Evolutionary conservation across 2,329 filamentous ascomycete species (phyloP).

Genomic region (Magnaporthales sp.): DNA sequence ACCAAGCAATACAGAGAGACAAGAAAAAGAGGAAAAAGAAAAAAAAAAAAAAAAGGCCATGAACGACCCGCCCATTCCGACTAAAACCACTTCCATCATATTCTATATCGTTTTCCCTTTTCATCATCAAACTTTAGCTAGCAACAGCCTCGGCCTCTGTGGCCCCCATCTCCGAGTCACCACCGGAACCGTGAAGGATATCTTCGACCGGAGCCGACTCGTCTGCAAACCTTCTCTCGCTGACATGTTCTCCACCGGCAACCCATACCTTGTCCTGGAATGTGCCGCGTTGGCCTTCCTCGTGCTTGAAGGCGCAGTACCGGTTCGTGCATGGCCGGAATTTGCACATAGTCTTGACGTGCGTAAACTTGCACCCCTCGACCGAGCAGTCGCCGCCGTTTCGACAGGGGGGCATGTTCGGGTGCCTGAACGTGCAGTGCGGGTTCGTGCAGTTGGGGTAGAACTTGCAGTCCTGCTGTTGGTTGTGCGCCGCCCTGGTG

Average conservation of each 20-base stretch:
- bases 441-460: constrained; percentile 87
- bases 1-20: not conserved
- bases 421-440: constrained; percentile 82
- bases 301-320: constrained; percentile 82
- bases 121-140: constrained; percentile 1
- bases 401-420: constrained; percentile 75
- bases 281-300: constrained; percentile 77
- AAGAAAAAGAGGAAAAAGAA: not conserved
- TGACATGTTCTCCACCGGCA: constrained; percentile 62
- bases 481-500: constrained; percentile 66
- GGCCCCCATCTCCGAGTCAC: constrained; percentile 24
- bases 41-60: not conserved
- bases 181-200: constrained; percentile 45
- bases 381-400: constrained; percentile 85
- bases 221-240: constrained; percentile 80
- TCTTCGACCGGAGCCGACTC: constrained; percentile 61
- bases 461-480: constrained; percentile 82
- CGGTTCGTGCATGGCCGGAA: constrained; percentile 88
- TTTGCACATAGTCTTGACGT: constrained; percentile 76
- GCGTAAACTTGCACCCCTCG: constrained; percentile 80
- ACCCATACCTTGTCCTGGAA: constrained; percentile 92
- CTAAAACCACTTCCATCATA: not conserved
- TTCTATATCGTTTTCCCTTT: not conserved
- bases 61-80: not conserved
- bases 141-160: constrained; percentile 18